Conservation (phyloP, 768 basidiomycete genomes). For the Chalciporus chontae region DNA sequence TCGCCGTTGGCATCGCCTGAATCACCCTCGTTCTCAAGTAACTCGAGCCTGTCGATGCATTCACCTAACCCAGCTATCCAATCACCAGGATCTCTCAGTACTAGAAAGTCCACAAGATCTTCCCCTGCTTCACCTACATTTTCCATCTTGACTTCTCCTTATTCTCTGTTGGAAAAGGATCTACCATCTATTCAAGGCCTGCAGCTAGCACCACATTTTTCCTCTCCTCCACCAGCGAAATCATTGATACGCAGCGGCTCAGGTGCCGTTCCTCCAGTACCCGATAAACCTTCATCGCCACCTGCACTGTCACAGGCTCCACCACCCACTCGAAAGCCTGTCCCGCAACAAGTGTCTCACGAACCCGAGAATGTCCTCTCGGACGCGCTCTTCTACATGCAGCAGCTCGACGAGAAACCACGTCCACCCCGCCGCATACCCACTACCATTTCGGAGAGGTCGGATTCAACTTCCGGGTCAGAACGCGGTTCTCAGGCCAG, state of each 20-base stretch:
- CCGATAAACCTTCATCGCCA: conserved; percentile 20
- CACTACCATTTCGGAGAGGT: conserved; percentile 44
- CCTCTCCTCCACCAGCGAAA: conserved; percentile 11
- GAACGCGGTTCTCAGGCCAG: conserved; percentile 27
- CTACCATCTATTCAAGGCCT: conserved; percentile 31
- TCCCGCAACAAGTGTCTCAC: conserved; percentile 7
- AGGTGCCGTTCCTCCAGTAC: conserved; percentile 25
- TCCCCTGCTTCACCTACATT: conserved; percentile 24
- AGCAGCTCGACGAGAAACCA: conserved; percentile 43
- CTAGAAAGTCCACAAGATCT: conserved; percentile 19
- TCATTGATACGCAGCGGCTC: conserved; percentile 12
- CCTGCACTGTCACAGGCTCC: conserved; percentile 14
- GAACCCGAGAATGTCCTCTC: conserved; percentile 40
- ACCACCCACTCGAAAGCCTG: conserved; percentile 29
- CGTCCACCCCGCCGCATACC: conserved; percentile 37
- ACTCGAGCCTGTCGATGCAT: conserved; percentile 24
- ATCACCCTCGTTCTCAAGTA: conserved; percentile 29
- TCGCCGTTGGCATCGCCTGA: conserved; percentile 30
- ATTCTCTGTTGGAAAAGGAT: conserved; percentile 31
- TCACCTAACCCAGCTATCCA: conserved; percentile 15
- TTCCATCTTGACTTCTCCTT: conserved; percentile 36
- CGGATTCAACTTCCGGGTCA: conserved; percentile 31
- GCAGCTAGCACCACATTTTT: conserved; percentile 15
- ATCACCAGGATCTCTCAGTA: conserved; percentile 14
- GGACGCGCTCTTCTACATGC: conserved; percentile 70